Conservation (phyloP, 495 filamentous ascomycete genomes). For the Penicillium nucicola region DNA sequence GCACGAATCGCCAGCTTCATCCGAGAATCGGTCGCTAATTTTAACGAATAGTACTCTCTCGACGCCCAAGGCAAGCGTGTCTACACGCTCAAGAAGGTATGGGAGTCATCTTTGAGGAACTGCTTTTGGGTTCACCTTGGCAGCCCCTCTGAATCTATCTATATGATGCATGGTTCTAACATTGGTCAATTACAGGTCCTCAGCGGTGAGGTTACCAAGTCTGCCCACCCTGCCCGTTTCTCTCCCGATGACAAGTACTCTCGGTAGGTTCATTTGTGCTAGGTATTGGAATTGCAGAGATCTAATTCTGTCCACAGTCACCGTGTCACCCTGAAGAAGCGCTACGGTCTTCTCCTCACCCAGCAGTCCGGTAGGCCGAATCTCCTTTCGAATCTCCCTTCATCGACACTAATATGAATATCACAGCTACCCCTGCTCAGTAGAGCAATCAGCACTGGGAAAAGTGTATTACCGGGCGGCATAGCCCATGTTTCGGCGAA, state of each 20-base stretch:
- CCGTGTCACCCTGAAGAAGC: conserved; percentile 87
- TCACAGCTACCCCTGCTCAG: conserved; percentile 28
- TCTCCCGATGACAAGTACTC: conserved; percentile 98
- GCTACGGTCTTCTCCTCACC: conserved; percentile 81
- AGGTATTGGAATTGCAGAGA: neutral
- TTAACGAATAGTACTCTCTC: conserved; percentile 61
- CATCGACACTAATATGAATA: conserved; percentile 9
- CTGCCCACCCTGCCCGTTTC: conserved; percentile 93
- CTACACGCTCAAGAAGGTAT: conserved; percentile 65
- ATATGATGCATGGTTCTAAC: conserved; percentile 27
- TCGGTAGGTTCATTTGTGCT: conserved; percentile 44
- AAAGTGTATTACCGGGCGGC: conserved; percentile 30
- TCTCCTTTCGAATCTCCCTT: neutral
- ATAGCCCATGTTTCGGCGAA: conserved; percentile 38
- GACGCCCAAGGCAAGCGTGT: conserved; percentile 73
- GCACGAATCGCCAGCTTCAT: neutral
- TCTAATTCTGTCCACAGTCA: conserved; percentile 52
- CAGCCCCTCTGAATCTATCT: neutral
- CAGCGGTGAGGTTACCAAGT: conserved; percentile 81
- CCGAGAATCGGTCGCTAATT: conserved; percentile 10
- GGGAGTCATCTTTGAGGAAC: neutral
- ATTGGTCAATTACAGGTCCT: conserved; percentile 24
- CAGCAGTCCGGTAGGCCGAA: conserved; percentile 60
- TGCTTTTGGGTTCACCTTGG: neutral
- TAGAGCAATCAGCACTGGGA: conserved; percentile 20